Evolutionary conservation across 768 basidiomycete genomes (phyloP).

Genomic region (Amanita molliuscula): DNA sequence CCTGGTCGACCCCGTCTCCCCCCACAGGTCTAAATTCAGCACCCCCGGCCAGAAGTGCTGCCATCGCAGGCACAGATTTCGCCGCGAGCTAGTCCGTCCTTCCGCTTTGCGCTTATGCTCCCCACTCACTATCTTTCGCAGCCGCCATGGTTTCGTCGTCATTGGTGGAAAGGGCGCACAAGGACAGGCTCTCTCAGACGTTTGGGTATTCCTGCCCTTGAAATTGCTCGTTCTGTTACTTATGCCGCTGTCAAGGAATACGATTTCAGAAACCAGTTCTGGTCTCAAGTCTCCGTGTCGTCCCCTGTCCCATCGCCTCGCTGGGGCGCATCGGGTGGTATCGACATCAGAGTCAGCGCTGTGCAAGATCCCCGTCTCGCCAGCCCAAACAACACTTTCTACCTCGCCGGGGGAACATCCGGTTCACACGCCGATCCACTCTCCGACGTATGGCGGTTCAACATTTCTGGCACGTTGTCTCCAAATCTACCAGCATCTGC

Average conservation of each 20-base stretch:
- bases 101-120: background rate
- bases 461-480: conserved; percentile 61
- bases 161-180: conserved; percentile 58
- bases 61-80: conserved; percentile 56
- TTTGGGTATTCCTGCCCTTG: conserved; percentile 47
- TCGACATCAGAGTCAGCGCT: conserved; percentile 41
- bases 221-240: background rate
- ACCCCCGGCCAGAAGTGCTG: conserved; percentile 57
- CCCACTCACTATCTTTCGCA: conserved; percentile 19
- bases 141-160: conserved; percentile 66
- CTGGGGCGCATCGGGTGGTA: conserved; percentile 69
- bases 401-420: conserved; percentile 61
- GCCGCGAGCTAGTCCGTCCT: conserved; percentile 73
- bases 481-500: conserved; percentile 48
- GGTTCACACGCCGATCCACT: conserved; percentile 33
- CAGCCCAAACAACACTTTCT: conserved; percentile 64
- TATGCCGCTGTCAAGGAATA: conserved; percentile 44
- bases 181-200: conserved; percentile 48
- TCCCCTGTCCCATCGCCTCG: conserved; percentile 48
- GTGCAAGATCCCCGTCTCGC: conserved; percentile 32
- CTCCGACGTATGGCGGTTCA: conserved; percentile 63
- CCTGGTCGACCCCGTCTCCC: conserved; percentile 50
- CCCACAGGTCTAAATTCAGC: conserved; percentile 32
- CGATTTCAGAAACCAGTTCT: conserved; percentile 68
- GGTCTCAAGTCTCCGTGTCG: conserved; percentile 49